Base-by-base conservation (phyloP, 2,329 filamentous ascomycete genomes). In the Colletotrichum cordylinicola region DNA sequence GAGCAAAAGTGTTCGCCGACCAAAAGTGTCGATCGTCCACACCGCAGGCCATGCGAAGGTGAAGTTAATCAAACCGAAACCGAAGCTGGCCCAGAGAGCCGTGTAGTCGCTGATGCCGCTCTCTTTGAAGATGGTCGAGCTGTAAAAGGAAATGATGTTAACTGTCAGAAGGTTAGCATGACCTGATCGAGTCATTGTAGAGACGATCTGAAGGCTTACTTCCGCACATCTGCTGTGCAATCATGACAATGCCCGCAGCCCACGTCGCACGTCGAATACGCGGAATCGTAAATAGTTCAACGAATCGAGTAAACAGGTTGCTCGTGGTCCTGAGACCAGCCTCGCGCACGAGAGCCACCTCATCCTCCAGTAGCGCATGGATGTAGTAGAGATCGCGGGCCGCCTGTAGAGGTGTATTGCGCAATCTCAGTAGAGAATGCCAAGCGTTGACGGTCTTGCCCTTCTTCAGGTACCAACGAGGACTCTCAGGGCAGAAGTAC, bases 221-320 rank as follows among this genome's bases (percentile, higher is more conserved):
- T 55, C 90, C 91, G 75, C 90, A 92, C 85, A 93, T 89, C 80
- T 93, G 91, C 79, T 93, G 91, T 0, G 85, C 86, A 78, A 92
- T 91, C 92, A 95, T 95, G 78, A 94, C 92, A 1, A 90, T 90
- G 77, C 90, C 91, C 0, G 93, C 92, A 2, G 93, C 93, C 68
- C 92, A 87, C 1, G 92, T 94, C 0, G 93, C 94, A 55, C 91
- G 87, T 7, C 91, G 86, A 9, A 91, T 85, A 39, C 91, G 86
- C 1, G 91, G 88, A 65, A 93, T 87, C 2, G 89, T 91, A 78
- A 93, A 91, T 2, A 91, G 83, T 79, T 93, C 89, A 24, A 88
- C 74, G 58, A 91, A 89, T 18, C 91, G 88, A 10, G 85, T 89
- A 55, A 83, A 79, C 13, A 89, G 52, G 76, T 89, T 89, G 77